Conservation (phyloP, 108 stramenopile genomes). For the Cyclostephanos tholiformis region DNA sequence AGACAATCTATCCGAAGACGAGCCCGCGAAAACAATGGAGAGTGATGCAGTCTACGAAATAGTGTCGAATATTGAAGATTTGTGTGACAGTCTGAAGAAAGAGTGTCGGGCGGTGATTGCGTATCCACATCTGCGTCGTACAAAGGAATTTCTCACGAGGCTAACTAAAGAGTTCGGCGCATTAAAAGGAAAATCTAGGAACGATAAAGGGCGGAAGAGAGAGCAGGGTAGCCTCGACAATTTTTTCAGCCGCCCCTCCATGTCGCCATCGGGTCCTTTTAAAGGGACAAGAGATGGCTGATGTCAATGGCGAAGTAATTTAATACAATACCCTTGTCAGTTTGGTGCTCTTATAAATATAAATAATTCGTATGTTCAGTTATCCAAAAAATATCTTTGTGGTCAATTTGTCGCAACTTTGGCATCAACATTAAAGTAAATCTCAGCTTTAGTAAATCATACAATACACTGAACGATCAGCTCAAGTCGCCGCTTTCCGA, state of each 20-base stretch:
- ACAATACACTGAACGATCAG: background rate
- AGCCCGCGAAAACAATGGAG: slow-evolving; percentile 15
- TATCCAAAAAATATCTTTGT: background rate
- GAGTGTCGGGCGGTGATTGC: slow-evolving; percentile 43
- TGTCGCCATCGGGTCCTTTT: background rate
- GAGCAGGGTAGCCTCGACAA: slow-evolving; percentile 47
- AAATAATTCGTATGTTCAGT: no score
- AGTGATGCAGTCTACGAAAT: slow-evolving; percentile 34
- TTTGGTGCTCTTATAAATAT: background rate
- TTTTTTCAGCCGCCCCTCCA: slow-evolving; percentile 12
- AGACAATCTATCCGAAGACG: slow-evolving; percentile 1
- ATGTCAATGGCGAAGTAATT: background rate
- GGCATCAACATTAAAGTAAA: background rate
- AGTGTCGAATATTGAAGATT: slow-evolving; percentile 39
- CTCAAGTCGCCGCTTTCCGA: background rate
- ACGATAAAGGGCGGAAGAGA: slow-evolving; percentile 34
- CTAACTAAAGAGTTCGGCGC: slow-evolving; percentile 24
- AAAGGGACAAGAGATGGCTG: slow-evolving; percentile 6
- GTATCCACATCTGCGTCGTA: slow-evolving; percentile 45
- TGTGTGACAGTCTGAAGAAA: slow-evolving; percentile 30
- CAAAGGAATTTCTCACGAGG: slow-evolving; percentile 42
- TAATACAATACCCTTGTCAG: background rate
- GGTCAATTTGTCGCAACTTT: background rate
- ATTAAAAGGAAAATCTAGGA: slow-evolving; percentile 37
- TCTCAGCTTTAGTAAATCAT: no score